These are phyloP conservation scores for Penicillium olsonii DNA, from an alignment of 2,329 filamentous ascomycete species.

Conservation along the genomic window DNA sequence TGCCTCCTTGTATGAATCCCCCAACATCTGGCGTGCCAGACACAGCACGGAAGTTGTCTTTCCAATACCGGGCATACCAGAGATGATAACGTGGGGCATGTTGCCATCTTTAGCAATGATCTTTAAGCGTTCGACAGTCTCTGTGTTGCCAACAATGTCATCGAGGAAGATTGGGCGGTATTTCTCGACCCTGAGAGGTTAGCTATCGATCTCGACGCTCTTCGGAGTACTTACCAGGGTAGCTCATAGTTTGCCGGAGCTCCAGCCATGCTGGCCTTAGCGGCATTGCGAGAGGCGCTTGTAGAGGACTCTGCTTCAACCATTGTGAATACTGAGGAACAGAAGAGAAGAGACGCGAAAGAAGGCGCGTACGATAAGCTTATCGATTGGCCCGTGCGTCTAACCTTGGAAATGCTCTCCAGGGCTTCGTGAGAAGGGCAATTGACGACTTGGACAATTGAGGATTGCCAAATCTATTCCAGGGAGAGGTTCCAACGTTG, in stretches of 20 bases:
- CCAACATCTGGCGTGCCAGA: slow-evolving; percentile 85
- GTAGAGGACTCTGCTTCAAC: slow-evolving; percentile 51
- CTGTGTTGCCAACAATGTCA: slow-evolving; percentile 95
- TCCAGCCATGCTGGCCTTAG: slow-evolving; percentile 42
- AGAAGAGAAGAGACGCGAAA: slow-evolving; percentile 19
- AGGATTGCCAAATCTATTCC: too few species aligned
- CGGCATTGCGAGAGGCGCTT: slow-evolving; percentile 43
- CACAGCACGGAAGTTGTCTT: slow-evolving; percentile 97
- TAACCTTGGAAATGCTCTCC: too few species aligned
- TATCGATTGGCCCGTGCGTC: slow-evolving; percentile 19
- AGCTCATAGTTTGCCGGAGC: slow-evolving; percentile 50
- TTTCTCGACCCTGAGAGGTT: slow-evolving; percentile 81
- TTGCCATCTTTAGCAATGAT: slow-evolving; percentile 99
- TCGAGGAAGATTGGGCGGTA: slow-evolving; percentile 93
- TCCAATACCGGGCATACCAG: slow-evolving; percentile 98
- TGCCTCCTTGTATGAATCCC: slow-evolving; percentile 94
- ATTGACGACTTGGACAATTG: too few species aligned
- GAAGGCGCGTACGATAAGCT: slow-evolving; percentile 32
- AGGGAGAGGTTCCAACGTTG: too few species aligned
- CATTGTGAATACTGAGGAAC: slow-evolving; percentile 32
- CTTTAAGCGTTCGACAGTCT: slow-evolving; percentile 94
- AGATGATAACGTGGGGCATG: slow-evolving; percentile 99
- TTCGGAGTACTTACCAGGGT: slow-evolving; percentile 44
- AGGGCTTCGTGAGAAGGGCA: too few species aligned
- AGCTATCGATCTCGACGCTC: slow-evolving; percentile 6